A percentile compares a stretch with the other conserved stretches of the same genome.
Conservation (phyloP, 306 rosid species). For the Hylodesmum podocarpum region DNA sequence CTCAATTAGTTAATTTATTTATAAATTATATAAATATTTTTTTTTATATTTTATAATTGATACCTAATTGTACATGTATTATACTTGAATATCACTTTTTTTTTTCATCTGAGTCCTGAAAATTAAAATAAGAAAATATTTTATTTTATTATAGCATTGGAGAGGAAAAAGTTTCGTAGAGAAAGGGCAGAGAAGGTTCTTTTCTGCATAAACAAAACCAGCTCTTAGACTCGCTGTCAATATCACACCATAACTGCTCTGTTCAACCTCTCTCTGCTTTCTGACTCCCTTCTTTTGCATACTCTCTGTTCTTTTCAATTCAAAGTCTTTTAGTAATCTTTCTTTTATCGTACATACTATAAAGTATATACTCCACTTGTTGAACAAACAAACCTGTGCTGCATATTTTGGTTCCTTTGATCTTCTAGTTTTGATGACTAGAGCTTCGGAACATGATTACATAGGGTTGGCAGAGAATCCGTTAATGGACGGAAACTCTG, state of each 20-base stretch:
- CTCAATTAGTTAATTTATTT: too few relatives aligned
- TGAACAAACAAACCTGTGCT: not conserved
- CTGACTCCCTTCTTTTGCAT: not conserved
- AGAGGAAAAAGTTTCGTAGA: constrained; percentile 30
- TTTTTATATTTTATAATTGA: too few relatives aligned
- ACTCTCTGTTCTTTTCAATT: not conserved
- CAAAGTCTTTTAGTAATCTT: not conserved
- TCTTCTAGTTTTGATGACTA: constrained; percentile 55
- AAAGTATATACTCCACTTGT: not conserved
- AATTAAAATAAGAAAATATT: not conserved
- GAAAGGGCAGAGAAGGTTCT: constrained; percentile 60
- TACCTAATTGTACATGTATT: too few relatives aligned
- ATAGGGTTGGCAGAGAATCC: constrained; percentile 68
- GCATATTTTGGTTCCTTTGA: not conserved
- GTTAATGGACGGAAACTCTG: constrained; percentile 62
- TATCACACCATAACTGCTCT: constrained; percentile 10
- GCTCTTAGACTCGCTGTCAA: constrained; percentile 16
- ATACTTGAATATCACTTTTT: too few relatives aligned
- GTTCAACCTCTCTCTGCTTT: constrained; percentile 26
- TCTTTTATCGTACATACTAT: not conserved
- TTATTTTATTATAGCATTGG: not conserved
- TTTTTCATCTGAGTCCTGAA: not conserved
- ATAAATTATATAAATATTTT: too few relatives aligned
- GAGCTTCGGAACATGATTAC: constrained; percentile 72
- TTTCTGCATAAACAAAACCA: constrained; percentile 53